Conservation (phyloP, 176 grass and related monocot species). For the Aegilops bicornis region DNA sequence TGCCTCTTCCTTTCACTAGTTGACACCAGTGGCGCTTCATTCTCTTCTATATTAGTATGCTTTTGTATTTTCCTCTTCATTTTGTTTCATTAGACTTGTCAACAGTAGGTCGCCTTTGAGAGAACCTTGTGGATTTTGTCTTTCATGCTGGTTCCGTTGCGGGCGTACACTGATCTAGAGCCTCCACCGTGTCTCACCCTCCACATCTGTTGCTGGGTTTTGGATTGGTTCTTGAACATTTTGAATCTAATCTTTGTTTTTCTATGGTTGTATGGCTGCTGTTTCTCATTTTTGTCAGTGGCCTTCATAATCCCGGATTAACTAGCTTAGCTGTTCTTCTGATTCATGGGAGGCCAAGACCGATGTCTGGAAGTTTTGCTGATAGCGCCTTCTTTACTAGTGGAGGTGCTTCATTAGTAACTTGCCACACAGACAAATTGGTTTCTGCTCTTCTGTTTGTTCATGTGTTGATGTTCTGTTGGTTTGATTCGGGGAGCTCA, state of each 20-base stretch:
- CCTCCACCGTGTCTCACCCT: not conserved
- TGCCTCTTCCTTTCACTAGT: too few relatives aligned
- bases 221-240: conserved; percentile 33
- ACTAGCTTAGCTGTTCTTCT: conserved; percentile 59
- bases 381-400: conserved; percentile 33
- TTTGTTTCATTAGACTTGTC: too few relatives aligned
- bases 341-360: conserved; percentile 75
- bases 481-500: too few relatives aligned
- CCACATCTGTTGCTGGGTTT: conserved; percentile 3
- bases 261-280: too few relatives aligned
- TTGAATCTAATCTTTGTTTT: not conserved
- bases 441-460: not conserved
- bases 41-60: too few relatives aligned
- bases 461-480: too few relatives aligned
- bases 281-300: not conserved
- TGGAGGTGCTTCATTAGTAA: conserved; percentile 76
- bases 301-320: conserved; percentile 75
- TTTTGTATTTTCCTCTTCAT: too few relatives aligned
- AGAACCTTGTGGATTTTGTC: conserved; percentile 27
- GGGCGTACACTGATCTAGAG: conserved; percentile 35
- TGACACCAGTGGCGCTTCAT: too few relatives aligned
- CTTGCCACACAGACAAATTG: conserved; percentile 38
- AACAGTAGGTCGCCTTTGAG: conserved; percentile 29
- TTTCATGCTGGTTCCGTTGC: conserved; percentile 51
- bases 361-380: conserved; percentile 61